Conservation (phyloP, 805 yeast species). For the Candida sakaeoensis region DNA sequence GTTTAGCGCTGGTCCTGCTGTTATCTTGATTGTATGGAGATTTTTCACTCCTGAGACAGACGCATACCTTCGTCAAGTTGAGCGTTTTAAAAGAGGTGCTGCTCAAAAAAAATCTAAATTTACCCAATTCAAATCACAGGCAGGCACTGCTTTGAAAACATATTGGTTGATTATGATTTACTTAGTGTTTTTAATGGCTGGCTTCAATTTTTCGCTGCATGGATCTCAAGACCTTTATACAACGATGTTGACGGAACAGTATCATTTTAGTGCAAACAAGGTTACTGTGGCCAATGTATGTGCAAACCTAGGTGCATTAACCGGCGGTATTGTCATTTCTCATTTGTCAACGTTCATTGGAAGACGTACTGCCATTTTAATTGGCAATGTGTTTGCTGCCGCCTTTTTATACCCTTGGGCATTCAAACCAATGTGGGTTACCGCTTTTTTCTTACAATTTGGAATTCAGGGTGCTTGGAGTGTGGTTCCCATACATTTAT, state of each 20-base stretch:
- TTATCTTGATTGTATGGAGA: constrained; percentile 57
- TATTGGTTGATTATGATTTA: constrained; percentile 33
- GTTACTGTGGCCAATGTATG: constrained; percentile 60
- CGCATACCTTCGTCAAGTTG: constrained; percentile 32
- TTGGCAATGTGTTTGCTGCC: constrained; percentile 52
- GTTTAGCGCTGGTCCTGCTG: constrained; percentile 70
- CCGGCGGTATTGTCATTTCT: constrained; percentile 62
- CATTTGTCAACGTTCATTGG: constrained; percentile 57
- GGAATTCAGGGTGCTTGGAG: constrained; percentile 77
- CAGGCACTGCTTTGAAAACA: constrained; percentile 14
- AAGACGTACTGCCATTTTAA: constrained; percentile 53
- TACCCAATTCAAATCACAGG: constrained; percentile 11
- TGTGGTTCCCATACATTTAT: constrained; percentile 59
- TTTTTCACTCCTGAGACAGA: constrained; percentile 57
- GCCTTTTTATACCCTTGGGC: constrained; percentile 64
- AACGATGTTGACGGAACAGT: constrained; percentile 54
- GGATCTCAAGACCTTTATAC: constrained; percentile 76
- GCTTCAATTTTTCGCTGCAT: constrained; percentile 69
- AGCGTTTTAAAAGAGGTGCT: constrained; percentile 10
- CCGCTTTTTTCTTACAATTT: constrained; percentile 54
- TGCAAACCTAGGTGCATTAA: constrained; percentile 63
- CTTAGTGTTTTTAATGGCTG: constrained; percentile 49
- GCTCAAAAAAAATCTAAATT: constrained; percentile 11
- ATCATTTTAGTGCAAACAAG: constrained; percentile 40
- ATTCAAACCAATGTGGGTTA: constrained; percentile 20